Percentiles rank a stretch among this genome's conserved stretches.
These are phyloP conservation scores for Phylloporus sp. DNA, from an alignment of 768 basidiomycete species.

Conservation along the genomic window DNA sequence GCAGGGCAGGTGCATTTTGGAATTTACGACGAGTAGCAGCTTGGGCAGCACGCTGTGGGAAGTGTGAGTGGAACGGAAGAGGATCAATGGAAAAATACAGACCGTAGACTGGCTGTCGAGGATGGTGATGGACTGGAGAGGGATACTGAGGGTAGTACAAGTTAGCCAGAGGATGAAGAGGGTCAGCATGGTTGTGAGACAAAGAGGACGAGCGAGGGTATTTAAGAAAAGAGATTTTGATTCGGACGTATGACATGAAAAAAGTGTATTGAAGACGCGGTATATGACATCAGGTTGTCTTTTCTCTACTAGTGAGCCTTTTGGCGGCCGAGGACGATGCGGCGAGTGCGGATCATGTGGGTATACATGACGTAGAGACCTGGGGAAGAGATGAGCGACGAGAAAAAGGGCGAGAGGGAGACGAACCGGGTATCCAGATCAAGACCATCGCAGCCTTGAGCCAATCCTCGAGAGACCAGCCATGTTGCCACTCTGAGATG, in stretches of 20 bases:
- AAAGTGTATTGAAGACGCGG: conserved; percentile 20
- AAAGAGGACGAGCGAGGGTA: background rate
- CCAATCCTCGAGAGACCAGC: conserved; percentile 56
- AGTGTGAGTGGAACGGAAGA: background rate
- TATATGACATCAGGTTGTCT: conserved; percentile 15
- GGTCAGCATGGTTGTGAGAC: conserved; percentile 10
- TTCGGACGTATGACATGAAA: conserved; percentile 2
- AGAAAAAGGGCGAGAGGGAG: background rate
- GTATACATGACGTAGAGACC: conserved; percentile 53
- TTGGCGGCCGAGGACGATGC: conserved; percentile 45
- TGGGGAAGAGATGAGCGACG: conserved; percentile 11
- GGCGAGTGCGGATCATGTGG: conserved; percentile 55
- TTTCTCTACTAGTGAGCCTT: conserved; percentile 26
- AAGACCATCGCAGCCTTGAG: conserved; percentile 57
- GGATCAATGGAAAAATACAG: background rate
- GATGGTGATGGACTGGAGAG: conserved; percentile 2
- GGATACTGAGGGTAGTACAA: conserved; percentile 5
- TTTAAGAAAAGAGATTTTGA: too few relatives aligned
- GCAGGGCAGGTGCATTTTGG: conserved; percentile 12
- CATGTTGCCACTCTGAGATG: conserved; percentile 49
- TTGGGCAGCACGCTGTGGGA: conserved; percentile 13
- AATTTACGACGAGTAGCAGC: conserved; percentile 15
- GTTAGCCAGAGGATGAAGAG: conserved; percentile 10
- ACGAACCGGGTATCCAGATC: conserved; percentile 85
- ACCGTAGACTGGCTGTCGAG: conserved; percentile 9